Evolutionary conservation across 305 asterid genomes (phyloP).

Genomic region (Galium porrigens): DNA sequence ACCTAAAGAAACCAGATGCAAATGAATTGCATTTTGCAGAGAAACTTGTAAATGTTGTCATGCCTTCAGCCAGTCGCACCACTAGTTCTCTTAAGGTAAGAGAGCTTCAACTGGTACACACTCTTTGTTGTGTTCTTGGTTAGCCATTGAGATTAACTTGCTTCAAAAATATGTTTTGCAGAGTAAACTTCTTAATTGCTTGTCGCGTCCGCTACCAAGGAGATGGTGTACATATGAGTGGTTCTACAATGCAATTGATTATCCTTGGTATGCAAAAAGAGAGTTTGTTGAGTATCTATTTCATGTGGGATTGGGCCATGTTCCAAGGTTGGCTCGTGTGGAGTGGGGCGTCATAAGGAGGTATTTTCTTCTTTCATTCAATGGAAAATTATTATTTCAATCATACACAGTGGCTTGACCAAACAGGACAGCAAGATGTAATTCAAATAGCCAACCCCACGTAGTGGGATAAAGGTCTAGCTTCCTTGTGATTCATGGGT

Average conservation of each 20-base stretch:
- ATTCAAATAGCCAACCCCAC: neutral
- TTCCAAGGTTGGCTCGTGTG: slow-evolving; percentile 80
- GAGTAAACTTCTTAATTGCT: slow-evolving; percentile 52
- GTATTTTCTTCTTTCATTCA: slow-evolving; percentile 22
- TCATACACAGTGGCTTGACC: neutral
- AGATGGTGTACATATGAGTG: slow-evolving; percentile 89
- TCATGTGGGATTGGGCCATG: slow-evolving; percentile 90
- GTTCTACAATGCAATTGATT: slow-evolving; percentile 92
- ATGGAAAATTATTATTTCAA: neutral
- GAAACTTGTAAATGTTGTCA: slow-evolving; percentile 30
- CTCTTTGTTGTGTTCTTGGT: slow-evolving; percentile 1
- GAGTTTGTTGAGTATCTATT: slow-evolving; percentile 80
- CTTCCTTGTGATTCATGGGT: neutral
- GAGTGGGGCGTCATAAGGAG: slow-evolving; percentile 98
- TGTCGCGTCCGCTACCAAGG: slow-evolving; percentile 43
- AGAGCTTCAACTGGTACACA: neutral
- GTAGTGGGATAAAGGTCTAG: neutral
- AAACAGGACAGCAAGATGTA: neutral
- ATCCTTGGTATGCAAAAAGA: slow-evolving; percentile 85
- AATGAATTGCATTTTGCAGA: slow-evolving; percentile 41
- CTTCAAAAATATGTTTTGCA: slow-evolving; percentile 21
- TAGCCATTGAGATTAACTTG: neutral
- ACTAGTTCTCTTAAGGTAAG: slow-evolving; percentile 38
- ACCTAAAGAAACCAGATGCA: slow-evolving; percentile 33
- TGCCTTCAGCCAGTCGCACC: slow-evolving; percentile 29